phyloP scores from a whole-genome alignment of 2,329 filamentous ascomycete species.

The Fusarium oxysporum region DNA sequence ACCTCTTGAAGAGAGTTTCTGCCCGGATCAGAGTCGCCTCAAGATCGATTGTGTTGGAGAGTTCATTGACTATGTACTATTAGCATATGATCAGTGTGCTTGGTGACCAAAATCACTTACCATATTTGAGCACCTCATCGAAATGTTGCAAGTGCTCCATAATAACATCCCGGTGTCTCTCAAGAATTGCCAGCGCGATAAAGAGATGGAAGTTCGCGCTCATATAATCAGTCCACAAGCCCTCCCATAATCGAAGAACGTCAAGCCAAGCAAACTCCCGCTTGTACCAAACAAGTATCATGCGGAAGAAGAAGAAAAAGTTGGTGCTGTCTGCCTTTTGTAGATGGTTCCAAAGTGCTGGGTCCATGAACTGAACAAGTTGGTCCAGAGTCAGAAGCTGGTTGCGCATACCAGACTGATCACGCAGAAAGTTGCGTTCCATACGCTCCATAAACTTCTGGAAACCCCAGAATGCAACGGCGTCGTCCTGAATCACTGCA shows the following conservation, averaged over 20 bases:
- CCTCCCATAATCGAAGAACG: conserved; percentile 89
- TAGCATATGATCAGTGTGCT: conserved; percentile 12
- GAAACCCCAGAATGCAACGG: conserved; percentile 96
- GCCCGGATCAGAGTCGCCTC: conserved; percentile 87
- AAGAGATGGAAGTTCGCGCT: conserved; percentile 95
- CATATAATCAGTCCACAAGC: conserved; percentile 91
- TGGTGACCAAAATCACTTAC: conserved; percentile 61
- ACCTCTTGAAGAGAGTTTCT: conserved; percentile 87
- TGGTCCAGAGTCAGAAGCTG: conserved; percentile 94
- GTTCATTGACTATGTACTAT: conserved; percentile 80
- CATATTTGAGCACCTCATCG: conserved; percentile 96
- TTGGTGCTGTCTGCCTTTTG: conserved; percentile 94
- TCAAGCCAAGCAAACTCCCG: conserved; percentile 94
- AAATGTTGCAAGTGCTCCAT: conserved; percentile 95
- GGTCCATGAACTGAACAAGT: conserved; percentile 96
- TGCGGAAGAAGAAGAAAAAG: conserved; percentile 99
- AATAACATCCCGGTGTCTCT: conserved; percentile 96
- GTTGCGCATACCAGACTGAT: conserved; percentile 94
- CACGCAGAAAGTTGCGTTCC: conserved; percentile 95
- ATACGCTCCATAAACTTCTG: conserved; percentile 97
- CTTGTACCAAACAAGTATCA: conserved; percentile 99
- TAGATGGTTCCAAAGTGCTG: conserved; percentile 90
- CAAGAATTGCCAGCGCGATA: conserved; percentile 90
- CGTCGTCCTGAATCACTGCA: conserved; percentile 96
- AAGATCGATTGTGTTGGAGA: conserved; percentile 92